phyloP scores from a whole-genome alignment of 768 basidiomycete species.

The Hericium erinaceus region DNA sequence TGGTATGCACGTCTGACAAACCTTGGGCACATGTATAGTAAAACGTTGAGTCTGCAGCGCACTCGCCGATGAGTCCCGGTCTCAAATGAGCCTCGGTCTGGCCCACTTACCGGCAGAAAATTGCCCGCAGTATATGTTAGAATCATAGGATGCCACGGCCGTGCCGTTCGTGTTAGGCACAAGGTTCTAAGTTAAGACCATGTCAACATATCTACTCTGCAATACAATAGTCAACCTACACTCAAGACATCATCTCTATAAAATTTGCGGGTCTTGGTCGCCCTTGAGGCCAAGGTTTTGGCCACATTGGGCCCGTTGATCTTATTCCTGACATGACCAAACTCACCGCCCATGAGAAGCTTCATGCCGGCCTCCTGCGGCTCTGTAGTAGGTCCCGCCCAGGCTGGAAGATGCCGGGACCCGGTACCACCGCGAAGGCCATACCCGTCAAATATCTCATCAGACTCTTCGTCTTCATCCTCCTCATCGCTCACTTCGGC shows the following conservation, averaged over 20 bases:
- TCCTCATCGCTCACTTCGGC: constrained; percentile 14
- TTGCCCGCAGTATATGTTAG: constrained; percentile 80
- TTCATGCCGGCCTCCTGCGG: constrained; percentile 56
- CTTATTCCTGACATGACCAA: constrained; percentile 56
- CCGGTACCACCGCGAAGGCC: constrained; percentile 3
- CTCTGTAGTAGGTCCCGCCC: constrained; percentile 36
- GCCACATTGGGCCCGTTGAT: constrained; percentile 39
- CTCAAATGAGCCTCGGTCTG: neutral
- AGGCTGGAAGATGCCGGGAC: constrained; percentile 19
- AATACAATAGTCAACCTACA: constrained; percentile 30
- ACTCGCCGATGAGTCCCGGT: constrained; percentile 3
- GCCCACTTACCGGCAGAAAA: constrained; percentile 54
- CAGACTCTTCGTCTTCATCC: constrained; percentile 28
- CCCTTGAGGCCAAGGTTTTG: constrained; percentile 35
- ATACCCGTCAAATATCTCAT: constrained; percentile 17
- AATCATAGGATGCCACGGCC: constrained; percentile 60
- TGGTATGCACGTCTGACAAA: constrained; percentile 17
- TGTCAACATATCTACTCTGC: neutral
- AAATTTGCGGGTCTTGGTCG: constrained; percentile 13
- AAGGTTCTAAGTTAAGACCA: constrained; percentile 49
- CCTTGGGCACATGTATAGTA: constrained; percentile 91
- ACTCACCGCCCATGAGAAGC: constrained; percentile 70
- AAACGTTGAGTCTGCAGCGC: constrained; percentile 64
- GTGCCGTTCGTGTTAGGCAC: constrained; percentile 77
- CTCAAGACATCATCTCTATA: constrained; percentile 45